Evolutionary conservation across 169 alveolate genomes (phyloP), one percentile per base, ranked within the genome.

Genomic region (Theileria annulata): DNA sequence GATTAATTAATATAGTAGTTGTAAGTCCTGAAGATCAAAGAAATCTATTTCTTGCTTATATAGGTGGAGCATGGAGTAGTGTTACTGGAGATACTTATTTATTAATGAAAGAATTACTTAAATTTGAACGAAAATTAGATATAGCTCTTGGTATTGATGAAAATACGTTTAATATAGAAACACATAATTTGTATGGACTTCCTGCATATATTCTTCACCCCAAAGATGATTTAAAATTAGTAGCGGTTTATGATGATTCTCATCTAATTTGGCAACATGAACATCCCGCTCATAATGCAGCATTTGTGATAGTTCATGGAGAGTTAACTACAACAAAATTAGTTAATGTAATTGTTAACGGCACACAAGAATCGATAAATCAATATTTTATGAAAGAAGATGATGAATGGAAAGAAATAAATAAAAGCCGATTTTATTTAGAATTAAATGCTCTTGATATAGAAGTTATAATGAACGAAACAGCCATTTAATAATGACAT

Each of bases 231-330:
- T 2, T 23, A 17, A 37, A n/a, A 6, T 8, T 62, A 62, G 37
- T 37, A 5, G 23, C 25, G 13, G 12, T 62, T 30, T 28, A 15
- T 17, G 37, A 30, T 21, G 33, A 62, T 37, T 31, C 6, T 62
- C 48, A 62, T 5, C 9, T 27, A n/a, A 62, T 62, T 62, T 62
- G 71, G 71, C 33, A 21, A 62, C 33, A 21, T 23, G 37, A 15
- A 2, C 3, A 21, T 19, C 13, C 3, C 48, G 31, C 5, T 5
- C 49, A 62, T 4, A 19, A n/a, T 8, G 31, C 51, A 12, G 37
- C 37, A 62, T 23, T 37, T 12, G 49, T 62, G 19, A 62, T 62
- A 23, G 37, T 62, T 62, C 71, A 62, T 25, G 71, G 71, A 21
- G 4, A 25, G 27, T 17, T 17, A 62, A 62, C n/a, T 21, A 10